Conservation (phyloP, 2,329 filamentous ascomycete species). For the Hypoxylon rubiginosum region DNA sequence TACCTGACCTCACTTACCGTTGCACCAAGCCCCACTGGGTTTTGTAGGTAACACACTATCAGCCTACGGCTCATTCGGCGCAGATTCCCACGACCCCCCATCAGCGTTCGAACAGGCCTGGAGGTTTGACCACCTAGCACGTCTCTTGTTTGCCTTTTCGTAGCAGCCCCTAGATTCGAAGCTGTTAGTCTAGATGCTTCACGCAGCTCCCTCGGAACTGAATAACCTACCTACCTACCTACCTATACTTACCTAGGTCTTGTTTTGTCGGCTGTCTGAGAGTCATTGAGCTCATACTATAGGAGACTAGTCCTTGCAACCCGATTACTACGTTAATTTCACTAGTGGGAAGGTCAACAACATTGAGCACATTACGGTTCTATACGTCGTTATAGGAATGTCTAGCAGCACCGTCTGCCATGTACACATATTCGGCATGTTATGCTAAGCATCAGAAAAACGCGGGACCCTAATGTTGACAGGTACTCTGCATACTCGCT, state of each 20-base stretch:
- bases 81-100: conserved; percentile 56
- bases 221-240: conserved; percentile 16
- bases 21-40: conserved; percentile 51
- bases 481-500: conserved; percentile 40
- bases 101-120: conserved; percentile 42
- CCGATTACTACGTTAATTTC: conserved; percentile 7
- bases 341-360: conserved; percentile 9
- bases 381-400: conserved; percentile 27
- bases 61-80: conserved; percentile 64
- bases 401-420: conserved; percentile 25
- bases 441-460: conserved; percentile 34
- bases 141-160: conserved; percentile 34
- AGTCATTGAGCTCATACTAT: conserved; percentile 13
- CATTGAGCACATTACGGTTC: conserved; percentile 12
- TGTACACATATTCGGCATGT: conserved; percentile 31
- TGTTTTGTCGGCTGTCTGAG: conserved; percentile 3
- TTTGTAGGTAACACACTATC: conserved; percentile 57
- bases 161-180: conserved; percentile 31
- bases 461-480: conserved; percentile 29
- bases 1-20: conserved; percentile 47
- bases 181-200: conserved; percentile 28
- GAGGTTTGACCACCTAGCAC: conserved; percentile 40
- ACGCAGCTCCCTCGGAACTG: conserved; percentile 18
- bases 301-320: conserved; percentile 10
- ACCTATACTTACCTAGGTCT: conserved; percentile 8